Evolutionary conservation across 768 basidiomycete genomes (phyloP).

Genomic region (Xanthoconium purpureum): DNA sequence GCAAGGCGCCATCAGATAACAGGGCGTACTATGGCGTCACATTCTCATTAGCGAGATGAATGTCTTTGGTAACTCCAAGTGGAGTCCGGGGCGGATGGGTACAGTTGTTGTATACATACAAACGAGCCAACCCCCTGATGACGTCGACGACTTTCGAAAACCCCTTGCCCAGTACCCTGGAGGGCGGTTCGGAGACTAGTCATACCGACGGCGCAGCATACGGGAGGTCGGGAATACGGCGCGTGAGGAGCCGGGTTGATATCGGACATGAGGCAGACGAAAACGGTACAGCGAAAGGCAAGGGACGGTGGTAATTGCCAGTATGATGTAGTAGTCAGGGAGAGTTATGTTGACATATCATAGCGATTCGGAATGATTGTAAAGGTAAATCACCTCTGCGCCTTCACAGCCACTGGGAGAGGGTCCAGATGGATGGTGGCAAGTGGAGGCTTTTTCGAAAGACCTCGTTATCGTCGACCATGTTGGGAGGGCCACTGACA

Average conservation of each 20-base stretch:
- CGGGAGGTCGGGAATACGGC: background rate
- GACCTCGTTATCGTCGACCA: background rate
- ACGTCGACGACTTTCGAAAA: constrained; percentile 11
- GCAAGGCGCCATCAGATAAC: background rate
- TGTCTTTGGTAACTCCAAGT: background rate
- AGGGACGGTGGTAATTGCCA: constrained; percentile 2
- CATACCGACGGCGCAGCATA: background rate
- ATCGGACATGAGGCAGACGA: constrained; percentile 5
- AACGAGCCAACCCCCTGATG: constrained; percentile 12
- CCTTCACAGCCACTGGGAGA: constrained; percentile 20
- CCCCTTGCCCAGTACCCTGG: constrained; percentile 1
- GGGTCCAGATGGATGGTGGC: constrained; percentile 1
- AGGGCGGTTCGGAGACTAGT: constrained; percentile 3
- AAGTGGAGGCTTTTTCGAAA: background rate
- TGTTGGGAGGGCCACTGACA: too few species aligned
- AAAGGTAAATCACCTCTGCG: constrained; percentile 25
- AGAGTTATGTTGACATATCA: too few species aligned
- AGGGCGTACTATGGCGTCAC: constrained; percentile 9
- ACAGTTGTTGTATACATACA: background rate
- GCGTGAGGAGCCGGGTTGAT: constrained; percentile 11
- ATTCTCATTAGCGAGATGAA: constrained; percentile 11
- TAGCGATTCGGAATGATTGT: background rate
- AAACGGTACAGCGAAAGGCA: background rate
- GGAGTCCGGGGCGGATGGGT: constrained; percentile 9
- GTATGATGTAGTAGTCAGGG: background rate